phyloP scores from a whole-genome alignment of 2,329 filamentous ascomycete genomes.

The Diaporthe citri region DNA sequence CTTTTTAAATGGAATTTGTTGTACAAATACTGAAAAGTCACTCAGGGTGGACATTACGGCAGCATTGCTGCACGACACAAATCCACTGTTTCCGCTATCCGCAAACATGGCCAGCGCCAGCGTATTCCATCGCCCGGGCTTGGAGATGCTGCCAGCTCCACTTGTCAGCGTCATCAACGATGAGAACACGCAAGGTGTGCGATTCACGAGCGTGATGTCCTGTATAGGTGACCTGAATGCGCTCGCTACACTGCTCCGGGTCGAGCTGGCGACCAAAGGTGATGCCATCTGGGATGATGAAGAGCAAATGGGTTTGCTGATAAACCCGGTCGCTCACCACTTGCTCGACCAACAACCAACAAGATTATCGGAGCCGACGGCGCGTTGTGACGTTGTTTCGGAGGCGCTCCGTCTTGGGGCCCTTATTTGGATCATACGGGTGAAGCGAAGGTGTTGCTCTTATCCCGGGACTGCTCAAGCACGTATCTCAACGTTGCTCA shows the following conservation, averaged over 20 bases:
- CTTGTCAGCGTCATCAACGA: neutral
- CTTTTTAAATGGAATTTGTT: no score
- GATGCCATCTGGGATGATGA: slow-evolving; percentile 1
- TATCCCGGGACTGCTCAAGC: slow-evolving; percentile 1
- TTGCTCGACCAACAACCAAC: neutral
- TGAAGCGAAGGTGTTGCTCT: slow-evolving; percentile 8
- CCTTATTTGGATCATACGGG: slow-evolving; percentile 3
- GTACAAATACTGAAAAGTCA: neutral
- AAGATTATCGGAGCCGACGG: neutral
- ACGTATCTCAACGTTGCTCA: slow-evolving; percentile 5
- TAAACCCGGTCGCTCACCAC: slow-evolving; percentile 7
- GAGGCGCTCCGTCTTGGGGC: slow-evolving; percentile 7
- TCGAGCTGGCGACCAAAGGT: neutral
- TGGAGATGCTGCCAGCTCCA: neutral
- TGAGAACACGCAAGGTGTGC: neutral
- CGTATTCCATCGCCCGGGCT: neutral
- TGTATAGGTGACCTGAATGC: neutral
- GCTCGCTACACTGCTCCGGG: neutral
- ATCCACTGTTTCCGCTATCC: slow-evolving; percentile 1
- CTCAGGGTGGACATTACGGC: slow-evolving; percentile 8
- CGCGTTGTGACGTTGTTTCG: neutral
- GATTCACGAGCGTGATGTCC: neutral
- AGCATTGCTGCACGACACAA: slow-evolving; percentile 7
- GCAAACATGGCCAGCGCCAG: neutral
- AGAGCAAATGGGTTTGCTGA: neutral